Base-by-base conservation (phyloP, 1,284 basidiomycete species). In the Ustilago cynodontis region DNA sequence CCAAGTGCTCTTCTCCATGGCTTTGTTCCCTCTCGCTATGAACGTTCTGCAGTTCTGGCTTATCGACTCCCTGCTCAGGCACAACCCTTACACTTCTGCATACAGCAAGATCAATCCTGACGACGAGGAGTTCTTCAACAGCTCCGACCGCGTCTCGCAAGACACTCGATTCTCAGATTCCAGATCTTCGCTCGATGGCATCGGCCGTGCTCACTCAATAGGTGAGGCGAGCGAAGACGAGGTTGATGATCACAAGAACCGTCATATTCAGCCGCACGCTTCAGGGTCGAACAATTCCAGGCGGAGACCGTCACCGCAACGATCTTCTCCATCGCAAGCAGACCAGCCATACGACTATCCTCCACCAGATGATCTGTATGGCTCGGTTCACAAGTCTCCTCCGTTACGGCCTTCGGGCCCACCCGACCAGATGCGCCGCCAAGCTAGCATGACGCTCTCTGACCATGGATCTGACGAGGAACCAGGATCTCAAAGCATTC, bases 11-110 rank as follows among this genome's bases (percentile, higher is more conserved):
- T 82, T 77, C 80, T 92, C 92, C 37, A 96, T 98, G 93, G 93
- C 94, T 62, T 85, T 98, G 54, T 95, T 97, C 87, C 95, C 95
- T 1, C 91, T 95, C 70, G 88, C 92, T 65, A 97, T 97, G 94
- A 98, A 86, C 63, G 75, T 78, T 11, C 35, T 85, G 16, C 79
- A 83, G 62, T 85, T 85, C 79, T 85, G 83, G 83, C 75, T 85
- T 35, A 82, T 85, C 59, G 84, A 85, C 53, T 79, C 82, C 14
- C 71, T 85, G 16, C 75, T 85, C 29, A 64, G 80, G 49, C 80
- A 84, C 66, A 78, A 83, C 52, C 82, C 82, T 11, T 56, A 69
- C 53, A 81, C 74, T 29, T 71, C 68, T 10, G 73, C 70, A 7
- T 82, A 82, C 49, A 65, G 77, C 54, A 77, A 77, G 59, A 43